Percentiles rank a stretch among this genome's conserved stretches.
Evolutionary conservation across 495 filamentous ascomycete genomes (phyloP).

Genomic region (Neurospora sp.): DNA sequence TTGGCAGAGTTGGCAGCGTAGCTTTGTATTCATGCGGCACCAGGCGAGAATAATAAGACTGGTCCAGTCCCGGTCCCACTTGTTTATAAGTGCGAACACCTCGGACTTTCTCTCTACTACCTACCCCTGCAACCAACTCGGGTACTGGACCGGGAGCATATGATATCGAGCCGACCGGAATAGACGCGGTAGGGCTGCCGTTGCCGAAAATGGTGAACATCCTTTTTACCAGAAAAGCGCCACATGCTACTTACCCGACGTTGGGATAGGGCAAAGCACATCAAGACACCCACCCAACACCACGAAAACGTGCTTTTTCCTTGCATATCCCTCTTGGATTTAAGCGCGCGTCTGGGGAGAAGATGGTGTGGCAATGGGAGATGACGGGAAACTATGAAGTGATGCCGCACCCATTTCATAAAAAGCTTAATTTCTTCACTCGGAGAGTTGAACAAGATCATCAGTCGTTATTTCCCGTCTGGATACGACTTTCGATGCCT

Average conservation of each 20-base stretch:
- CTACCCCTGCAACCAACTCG: not conserved
- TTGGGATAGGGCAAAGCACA: not conserved
- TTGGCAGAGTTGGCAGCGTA: not conserved
- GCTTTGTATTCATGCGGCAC: not conserved
- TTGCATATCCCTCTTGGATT: not conserved
- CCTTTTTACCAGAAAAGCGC: not conserved
- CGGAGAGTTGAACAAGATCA: not conserved
- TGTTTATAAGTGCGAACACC: not conserved
- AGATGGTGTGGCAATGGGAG: not conserved
- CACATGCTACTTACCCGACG: not conserved
- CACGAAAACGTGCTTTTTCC: not conserved
- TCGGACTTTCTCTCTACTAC: not conserved
- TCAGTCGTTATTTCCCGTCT: not conserved
- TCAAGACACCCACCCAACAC: not conserved
- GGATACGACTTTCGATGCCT: not conserved
- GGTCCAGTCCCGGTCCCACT: not conserved
- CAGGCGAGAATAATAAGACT: not conserved
- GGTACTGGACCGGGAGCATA: not conserved
- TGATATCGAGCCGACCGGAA: not conserved
- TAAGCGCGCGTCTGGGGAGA: not conserved
- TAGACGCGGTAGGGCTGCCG: not conserved
- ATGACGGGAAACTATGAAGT: not conserved
- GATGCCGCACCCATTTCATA: not conserved
- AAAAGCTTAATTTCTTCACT: not conserved
- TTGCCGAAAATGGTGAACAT: not conserved